phyloP scores from a whole-genome alignment of 169 alveolate genomes.

The Theileria annulata region DNA sequence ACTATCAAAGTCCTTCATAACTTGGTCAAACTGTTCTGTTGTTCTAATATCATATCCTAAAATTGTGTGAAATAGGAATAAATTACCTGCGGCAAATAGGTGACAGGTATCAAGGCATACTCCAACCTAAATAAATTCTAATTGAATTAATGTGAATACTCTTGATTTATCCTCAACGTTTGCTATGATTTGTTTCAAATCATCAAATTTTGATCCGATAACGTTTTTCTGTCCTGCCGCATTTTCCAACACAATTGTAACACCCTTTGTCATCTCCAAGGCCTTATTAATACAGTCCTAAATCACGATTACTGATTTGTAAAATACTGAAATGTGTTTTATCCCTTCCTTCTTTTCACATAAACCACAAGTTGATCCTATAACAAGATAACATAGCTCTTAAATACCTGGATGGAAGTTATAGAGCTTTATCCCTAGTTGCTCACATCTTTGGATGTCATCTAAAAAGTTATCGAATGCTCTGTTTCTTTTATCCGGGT shows the following conservation, averaged over 20 bases:
- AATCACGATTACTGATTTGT: neutral
- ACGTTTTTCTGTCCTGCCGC: slow-evolving; percentile 88
- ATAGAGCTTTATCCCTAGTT: slow-evolving; percentile 80
- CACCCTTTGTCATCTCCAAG: slow-evolving; percentile 74
- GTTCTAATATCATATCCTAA: slow-evolving; percentile 83
- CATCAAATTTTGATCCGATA: slow-evolving; percentile 85
- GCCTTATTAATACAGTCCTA: slow-evolving; percentile 78
- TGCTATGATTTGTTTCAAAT: slow-evolving; percentile 78
- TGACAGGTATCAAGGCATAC: slow-evolving; percentile 91
- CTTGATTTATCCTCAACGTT: slow-evolving; percentile 80
- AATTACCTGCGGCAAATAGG: slow-evolving; percentile 85
- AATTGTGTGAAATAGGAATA: neutral
- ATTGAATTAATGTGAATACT: slow-evolving; percentile 31
- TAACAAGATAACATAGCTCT: neutral
- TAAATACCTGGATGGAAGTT: slow-evolving; percentile 87
- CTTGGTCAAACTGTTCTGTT: slow-evolving; percentile 74
- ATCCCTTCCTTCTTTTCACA: slow-evolving; percentile 80
- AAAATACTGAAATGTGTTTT: slow-evolving; percentile 70
- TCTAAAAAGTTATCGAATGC: slow-evolving; percentile 82
- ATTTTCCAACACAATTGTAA: slow-evolving; percentile 83
- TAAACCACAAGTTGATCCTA: slow-evolving; percentile 77
- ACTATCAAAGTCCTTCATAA: slow-evolving; percentile 79
- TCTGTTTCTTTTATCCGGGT: slow-evolving; percentile 78
- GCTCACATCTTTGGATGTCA: slow-evolving; percentile 85
- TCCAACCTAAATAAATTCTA: slow-evolving; percentile 70